Conservation (phyloP, 257 asterid species). For the Misopates orontium region DNA sequence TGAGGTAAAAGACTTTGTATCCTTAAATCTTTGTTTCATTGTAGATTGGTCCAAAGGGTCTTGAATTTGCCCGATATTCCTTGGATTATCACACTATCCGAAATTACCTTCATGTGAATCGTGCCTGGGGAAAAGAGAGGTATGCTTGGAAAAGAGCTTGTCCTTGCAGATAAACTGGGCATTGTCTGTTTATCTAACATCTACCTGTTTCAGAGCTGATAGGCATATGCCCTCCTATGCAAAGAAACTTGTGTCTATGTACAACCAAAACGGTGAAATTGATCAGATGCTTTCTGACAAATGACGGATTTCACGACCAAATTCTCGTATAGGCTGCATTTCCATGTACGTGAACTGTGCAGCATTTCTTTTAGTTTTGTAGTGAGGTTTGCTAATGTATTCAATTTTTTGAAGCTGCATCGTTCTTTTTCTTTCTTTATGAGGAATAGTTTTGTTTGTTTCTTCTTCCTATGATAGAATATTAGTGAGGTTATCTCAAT, state of each 20-base stretch:
- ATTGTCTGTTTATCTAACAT: constrained; percentile 18
- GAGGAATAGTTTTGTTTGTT: background rate
- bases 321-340: constrained; percentile 17
- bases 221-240: constrained; percentile 85
- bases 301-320: constrained; percentile 35
- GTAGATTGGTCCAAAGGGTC: constrained; percentile 95
- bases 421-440: background rate
- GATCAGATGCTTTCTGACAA: constrained; percentile 70
- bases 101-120: constrained; percentile 77
- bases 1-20: constrained; percentile 5
- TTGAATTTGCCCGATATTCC: constrained; percentile 94
- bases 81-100: constrained; percentile 95
- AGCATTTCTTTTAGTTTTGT: background rate
- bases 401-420: background rate
- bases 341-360: constrained; percentile 26
- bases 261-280: constrained; percentile 88
- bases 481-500: constrained; percentile 16
- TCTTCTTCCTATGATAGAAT: background rate
- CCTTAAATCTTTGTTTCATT: constrained; percentile 28
- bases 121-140: constrained; percentile 92
- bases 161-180: background rate
- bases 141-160: constrained; percentile 25
- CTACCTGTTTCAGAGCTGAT: constrained; percentile 71
- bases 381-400: constrained; percentile 12
- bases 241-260: constrained; percentile 75